A percentile compares a stretch with the other conserved stretches of the same genome.
phyloP scores from a whole-genome alignment of 2,329 filamentous ascomycete genomes.

The Sclerotinia sclerotiorum region DNA sequence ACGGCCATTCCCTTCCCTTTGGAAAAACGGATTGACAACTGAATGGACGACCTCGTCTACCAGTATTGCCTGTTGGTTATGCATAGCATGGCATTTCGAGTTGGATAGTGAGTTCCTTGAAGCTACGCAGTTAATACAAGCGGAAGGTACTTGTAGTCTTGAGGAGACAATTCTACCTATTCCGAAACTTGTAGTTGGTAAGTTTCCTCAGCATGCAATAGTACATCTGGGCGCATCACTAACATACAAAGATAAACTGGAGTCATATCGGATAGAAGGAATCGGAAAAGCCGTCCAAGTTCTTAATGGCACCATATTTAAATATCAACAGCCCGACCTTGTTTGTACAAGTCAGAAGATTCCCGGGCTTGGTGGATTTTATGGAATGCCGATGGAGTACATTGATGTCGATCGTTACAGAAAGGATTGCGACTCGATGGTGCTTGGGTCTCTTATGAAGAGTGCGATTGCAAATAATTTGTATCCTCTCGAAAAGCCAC shows the following conservation, averaged over 20 bases:
- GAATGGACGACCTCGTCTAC: too few relatives aligned
- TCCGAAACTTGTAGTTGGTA: background rate
- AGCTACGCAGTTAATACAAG: background rate
- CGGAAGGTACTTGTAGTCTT: background rate
- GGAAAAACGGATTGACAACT: background rate
- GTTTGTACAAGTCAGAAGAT: too few relatives aligned
- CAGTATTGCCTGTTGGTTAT: background rate
- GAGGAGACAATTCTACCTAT: background rate
- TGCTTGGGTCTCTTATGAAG: slow-evolving; percentile 2
- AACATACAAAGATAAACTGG: background rate
- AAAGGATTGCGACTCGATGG: slow-evolving; percentile 14
- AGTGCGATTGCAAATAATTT: background rate
- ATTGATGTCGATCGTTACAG: background rate
- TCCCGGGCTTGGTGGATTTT: background rate
- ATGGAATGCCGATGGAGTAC: background rate
- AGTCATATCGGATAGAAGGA: background rate
- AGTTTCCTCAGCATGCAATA: background rate
- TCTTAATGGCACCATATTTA: background rate
- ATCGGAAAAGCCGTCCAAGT: background rate
- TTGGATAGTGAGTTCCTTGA: background rate
- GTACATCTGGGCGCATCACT: background rate
- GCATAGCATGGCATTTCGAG: slow-evolving; percentile 6
- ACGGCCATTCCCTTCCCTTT: background rate
- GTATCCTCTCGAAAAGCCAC: background rate
- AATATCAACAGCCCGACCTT: too few relatives aligned